Conservation (phyloP, 2,329 filamentous ascomycete genomes). For the Verticillium klebahnii region DNA sequence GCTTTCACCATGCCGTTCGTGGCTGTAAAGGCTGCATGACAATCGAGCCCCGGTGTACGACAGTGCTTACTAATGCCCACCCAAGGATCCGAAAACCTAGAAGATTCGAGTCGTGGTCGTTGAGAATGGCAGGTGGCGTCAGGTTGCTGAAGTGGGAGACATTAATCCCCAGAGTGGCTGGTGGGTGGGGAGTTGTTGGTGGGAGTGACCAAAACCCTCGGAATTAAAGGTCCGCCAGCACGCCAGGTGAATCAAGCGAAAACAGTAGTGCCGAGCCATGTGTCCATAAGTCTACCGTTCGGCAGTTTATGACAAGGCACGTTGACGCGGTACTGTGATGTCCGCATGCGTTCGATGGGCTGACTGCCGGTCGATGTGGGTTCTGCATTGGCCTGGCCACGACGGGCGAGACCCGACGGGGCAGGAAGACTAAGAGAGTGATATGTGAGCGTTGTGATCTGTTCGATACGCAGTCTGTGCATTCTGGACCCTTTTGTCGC, state of each 20-base stretch:
- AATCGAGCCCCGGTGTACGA: conserved; percentile 29
- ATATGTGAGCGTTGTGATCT: too few species aligned
- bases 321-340: background rate
- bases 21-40: background rate
- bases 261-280: background rate
- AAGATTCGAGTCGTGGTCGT: background rate
- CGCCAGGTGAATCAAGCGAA: background rate
- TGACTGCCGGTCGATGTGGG: background rate
- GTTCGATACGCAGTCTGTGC: too few species aligned
- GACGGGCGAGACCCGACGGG: background rate
- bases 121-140: conserved; percentile 5
- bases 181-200: too few species aligned
- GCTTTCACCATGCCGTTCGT: too few species aligned
- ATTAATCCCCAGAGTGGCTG: background rate
- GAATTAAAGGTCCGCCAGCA: background rate
- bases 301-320: background rate
- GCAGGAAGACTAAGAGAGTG: background rate
- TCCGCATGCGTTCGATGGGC: background rate
- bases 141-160: conserved; percentile 3
- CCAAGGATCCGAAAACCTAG: too few species aligned
- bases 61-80: too few species aligned
- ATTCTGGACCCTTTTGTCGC: too few species aligned
- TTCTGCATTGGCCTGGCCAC: background rate
- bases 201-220: background rate
- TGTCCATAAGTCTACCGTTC: background rate